phyloP scores from a whole-genome alignment of 129 eudicot species.

The sunflower (Helianthus annuus) region HanXRQr2.0-SUNRISE NC_035446.2:105656951-105657450 shows the following conservation, averaged over 20 bases:
- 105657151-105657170: slow-evolving; percentile 87
- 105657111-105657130: slow-evolving; percentile 96
- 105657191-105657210: slow-evolving; percentile 88
- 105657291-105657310: neutral
- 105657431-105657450: no score
- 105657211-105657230: slow-evolving; percentile 98
- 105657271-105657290: neutral
- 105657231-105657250: slow-evolving; percentile 51
- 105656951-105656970: slow-evolving; percentile 82
- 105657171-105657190: slow-evolving; percentile 91
- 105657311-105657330: neutral
- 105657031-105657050: neutral
- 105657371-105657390: no score
- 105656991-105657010: neutral
- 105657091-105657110: slow-evolving; percentile 66
- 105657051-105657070: slow-evolving; percentile 62
- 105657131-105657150: slow-evolving; percentile 93
- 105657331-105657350: no score
- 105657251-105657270: slow-evolving; percentile 18
- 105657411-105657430: no score
- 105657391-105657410: no score
- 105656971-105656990: slow-evolving; percentile 50
- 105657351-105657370: no score
- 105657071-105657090: slow-evolving; percentile 94
- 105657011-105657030: neutral